Evolutionary conservation across 768 basidiomycete species (phyloP).

Genomic region (Pleurotus eryngii): DNA sequence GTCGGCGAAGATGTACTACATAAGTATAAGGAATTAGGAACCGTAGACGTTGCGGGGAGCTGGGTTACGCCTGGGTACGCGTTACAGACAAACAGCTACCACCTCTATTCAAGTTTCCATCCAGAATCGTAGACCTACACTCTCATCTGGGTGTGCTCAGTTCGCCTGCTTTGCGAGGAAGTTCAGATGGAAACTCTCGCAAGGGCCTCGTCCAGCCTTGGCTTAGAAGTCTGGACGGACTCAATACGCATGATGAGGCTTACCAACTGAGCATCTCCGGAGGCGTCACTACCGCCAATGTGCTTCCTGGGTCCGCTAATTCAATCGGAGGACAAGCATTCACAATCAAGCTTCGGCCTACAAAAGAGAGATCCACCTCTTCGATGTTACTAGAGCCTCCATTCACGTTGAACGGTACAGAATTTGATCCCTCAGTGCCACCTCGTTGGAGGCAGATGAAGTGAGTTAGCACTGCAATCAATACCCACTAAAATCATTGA

Average conservation of each 20-base stretch:
- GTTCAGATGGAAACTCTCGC: conserved; percentile 52
- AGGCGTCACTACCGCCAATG: conserved; percentile 73
- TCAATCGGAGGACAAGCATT: conserved; percentile 67
- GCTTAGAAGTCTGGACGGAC: conserved; percentile 72
- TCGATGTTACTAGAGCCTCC: conserved; percentile 79
- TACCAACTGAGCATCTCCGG: conserved; percentile 71
- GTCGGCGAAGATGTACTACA: conserved; percentile 37
- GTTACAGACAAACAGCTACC: conserved; percentile 23
- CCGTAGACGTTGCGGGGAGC: conserved; percentile 57
- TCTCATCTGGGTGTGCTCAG: conserved; percentile 60
- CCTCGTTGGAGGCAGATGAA: conserved; percentile 79
- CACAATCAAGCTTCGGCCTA: conserved; percentile 75
- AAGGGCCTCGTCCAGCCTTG: conserved; percentile 49
- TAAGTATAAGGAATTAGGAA: conserved; percentile 40
- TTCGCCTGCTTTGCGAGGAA: conserved; percentile 49
- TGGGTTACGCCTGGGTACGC: conserved; percentile 71
- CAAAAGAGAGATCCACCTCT: conserved; percentile 64
- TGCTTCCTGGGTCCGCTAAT: conserved; percentile 72
- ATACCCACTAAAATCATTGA: not conserved
- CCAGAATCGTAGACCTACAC: conserved; percentile 49
- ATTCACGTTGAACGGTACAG: conserved; percentile 51
- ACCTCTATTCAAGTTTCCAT: conserved; percentile 21
- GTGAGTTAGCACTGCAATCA: conserved; percentile 27
- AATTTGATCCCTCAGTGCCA: conserved; percentile 39
- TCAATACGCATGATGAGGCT: conserved; percentile 79